Evolutionary conservation across 2,329 filamentous ascomycete species (phyloP), one percentile per base, ranked within the genome.

Genomic region (Xylaria polymorpha): DNA sequence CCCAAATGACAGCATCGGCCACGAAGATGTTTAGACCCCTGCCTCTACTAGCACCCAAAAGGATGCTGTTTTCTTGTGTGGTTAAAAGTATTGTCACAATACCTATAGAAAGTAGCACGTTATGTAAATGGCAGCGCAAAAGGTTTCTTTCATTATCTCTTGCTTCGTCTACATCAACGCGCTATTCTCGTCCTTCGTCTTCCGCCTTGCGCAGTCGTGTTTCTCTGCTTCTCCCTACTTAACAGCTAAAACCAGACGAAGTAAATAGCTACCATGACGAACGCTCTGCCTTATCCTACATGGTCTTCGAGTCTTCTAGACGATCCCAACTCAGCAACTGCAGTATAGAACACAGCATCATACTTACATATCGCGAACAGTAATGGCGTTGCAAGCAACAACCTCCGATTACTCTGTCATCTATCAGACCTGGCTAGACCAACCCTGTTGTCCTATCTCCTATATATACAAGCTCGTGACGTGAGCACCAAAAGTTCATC

Each of bases 391-490:
- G 51, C 44, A 64, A 61, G 46, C 53, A 60, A 71, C 20, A n/a
- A 63, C 51, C 58, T 67, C 55, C 50, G 22, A 4, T 58, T 61
- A 25, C 44, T 58, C 43, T 64, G 43, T 63, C 41, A 29, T 69
- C 69, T 66, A 67, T 61, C 37, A 50, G 25, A 50, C 51, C 44
- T 51, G 44, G 50, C 25, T 68, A 69, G 32, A 48, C 66, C 69
- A 71, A 69, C 8, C 56, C 46, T 22, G 25, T 10, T 44, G 37
- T 64, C 61, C 43, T 61, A 58, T 64, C 51, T 44, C 48, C 43
- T 67, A 66, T 59, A 51, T 66, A 67, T 69, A 70, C 58, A 71
- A 58, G 51, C 35, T 46, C 50, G 29, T 43, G 39, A 61, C 61
- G 32, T 59, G 48, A 66, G 61, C 48, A 60, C 50, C 29, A 20